phyloP scores from a whole-genome alignment of 495 filamentous ascomycete species.

The Annulohypoxylon bovei region DNA sequence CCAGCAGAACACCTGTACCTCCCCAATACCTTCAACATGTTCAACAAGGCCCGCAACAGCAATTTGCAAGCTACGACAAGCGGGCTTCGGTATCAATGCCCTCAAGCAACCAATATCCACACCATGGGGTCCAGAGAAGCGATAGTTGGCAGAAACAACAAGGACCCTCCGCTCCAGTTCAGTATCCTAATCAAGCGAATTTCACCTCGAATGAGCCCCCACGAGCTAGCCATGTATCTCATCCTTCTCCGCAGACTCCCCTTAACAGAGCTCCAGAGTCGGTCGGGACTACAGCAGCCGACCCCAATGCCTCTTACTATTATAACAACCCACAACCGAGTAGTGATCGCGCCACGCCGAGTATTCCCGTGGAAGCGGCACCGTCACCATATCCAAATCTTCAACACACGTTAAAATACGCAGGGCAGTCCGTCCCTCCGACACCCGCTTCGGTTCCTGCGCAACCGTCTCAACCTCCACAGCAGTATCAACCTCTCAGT shows the following conservation, averaged over 20 bases:
- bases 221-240: conserved; percentile 45
- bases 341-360: conserved; percentile 48
- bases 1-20: conserved; percentile 52
- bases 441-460: conserved; percentile 52
- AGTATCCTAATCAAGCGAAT: conserved; percentile 51
- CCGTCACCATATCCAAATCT: conserved; percentile 59
- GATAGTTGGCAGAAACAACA: conserved; percentile 55
- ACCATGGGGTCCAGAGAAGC: conserved; percentile 56
- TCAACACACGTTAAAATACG: conserved; percentile 54
- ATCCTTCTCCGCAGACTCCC: conserved; percentile 48
- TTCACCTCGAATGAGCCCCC: conserved; percentile 45
- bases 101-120: conserved; percentile 56
- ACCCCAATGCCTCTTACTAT: conserved; percentile 61
- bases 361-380: conserved; percentile 48
- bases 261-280: conserved; percentile 45
- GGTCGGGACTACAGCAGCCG: conserved; percentile 49
- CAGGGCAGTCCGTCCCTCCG: conserved; percentile 53
- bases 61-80: conserved; percentile 53
- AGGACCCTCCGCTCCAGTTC: conserved; percentile 44
- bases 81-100: conserved; percentile 50
- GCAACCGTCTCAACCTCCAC: conserved; percentile 54
- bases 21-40: conserved; percentile 51
- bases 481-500: conserved; percentile 31
- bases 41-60: conserved; percentile 49
- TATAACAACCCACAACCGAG: conserved; percentile 53